Base-by-base conservation (phyloP, 2,329 filamentous ascomycete genomes). In the Stemphylium vesicarium region DNA sequence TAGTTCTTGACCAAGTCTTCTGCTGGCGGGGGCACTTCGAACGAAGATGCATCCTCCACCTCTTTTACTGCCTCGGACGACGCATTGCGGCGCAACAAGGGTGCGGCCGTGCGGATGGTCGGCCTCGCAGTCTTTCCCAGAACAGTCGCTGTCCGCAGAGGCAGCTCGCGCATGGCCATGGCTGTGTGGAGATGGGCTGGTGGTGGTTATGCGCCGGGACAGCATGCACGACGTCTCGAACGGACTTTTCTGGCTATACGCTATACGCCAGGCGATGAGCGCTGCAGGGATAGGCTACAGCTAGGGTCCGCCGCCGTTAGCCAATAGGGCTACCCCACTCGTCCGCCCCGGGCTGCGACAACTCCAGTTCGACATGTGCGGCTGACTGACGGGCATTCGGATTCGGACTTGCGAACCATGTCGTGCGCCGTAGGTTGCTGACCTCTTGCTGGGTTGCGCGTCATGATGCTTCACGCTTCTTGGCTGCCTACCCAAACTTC, bases 41-140 rank as follows among this genome's bases (percentile, higher is more conserved):
- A 71, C 37, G 81, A 83, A 47, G 79, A 80, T 12, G 73, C 71
- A 15, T 77, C 65, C 63, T 85, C 82, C 20, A 84, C 72, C 7
- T 83, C 80, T 8, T 75, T 60, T 32, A 75, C 60, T 53, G 79
- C 72, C 43, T 78, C 69, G 48, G 77, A 72, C 47, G 80, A 81
- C 71, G 75, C 78, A 78, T 81, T 76, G 77, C 81, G 81, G 63
- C 74, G 71, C 53, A 62, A 72, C 42, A 59, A 50, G 16, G 70
- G 67, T 18, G 44, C 60, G 39, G 57, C 29, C 11, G 64, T 57
- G 42, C 52, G 48, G n/a, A 70, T 15, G 20, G 56, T 57, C 9
- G 70, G 71, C 22, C 71, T 56, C 24, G 59, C 56, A 36, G 69
- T 60, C 53, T 62, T 63, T 54, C 57, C 64, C 22, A 75, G 29